Percentiles rank a stretch among this genome's conserved stretches.
phyloP scores from a whole-genome alignment of 371 early-diverging fungal genomes.

The Syncephalastrum sp. region DNA sequence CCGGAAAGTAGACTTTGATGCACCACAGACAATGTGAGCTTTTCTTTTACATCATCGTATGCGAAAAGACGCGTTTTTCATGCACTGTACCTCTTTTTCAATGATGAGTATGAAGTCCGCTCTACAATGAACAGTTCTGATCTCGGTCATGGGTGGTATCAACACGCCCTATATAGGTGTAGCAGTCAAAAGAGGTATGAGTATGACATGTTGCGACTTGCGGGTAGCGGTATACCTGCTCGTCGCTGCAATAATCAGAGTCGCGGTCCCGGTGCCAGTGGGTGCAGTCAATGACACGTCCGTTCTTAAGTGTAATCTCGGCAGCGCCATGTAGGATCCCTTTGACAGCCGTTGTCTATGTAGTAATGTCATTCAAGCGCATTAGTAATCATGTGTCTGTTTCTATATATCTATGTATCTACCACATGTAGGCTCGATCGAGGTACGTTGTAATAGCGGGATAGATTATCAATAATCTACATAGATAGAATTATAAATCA shows the following conservation, averaged over 20 bases:
- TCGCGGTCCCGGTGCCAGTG: neutral
- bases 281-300: slow-evolving; percentile 31
- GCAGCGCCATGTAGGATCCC: slow-evolving; percentile 43
- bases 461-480: slow-evolving; percentile 42
- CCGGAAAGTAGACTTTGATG: too few species aligned
- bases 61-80: neutral
- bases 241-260: slow-evolving; percentile 17
- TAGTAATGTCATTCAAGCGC: too few species aligned
- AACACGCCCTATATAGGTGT: slow-evolving; percentile 23
- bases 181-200: neutral
- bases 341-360: slow-evolving; percentile 43
- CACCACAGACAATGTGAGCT: too few species aligned
- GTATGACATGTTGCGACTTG: neutral
- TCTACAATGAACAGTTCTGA: slow-evolving; percentile 27
- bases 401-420: slow-evolving; percentile 5
- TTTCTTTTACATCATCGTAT: too few species aligned
- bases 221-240: slow-evolving; percentile 19
- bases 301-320: slow-evolving; percentile 30
- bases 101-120: slow-evolving; percentile 39
- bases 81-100: slow-evolving; percentile 40
- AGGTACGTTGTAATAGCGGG: slow-evolving; percentile 37
- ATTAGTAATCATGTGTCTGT: too few species aligned
- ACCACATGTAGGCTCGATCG: slow-evolving; percentile 41
- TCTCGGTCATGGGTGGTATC: slow-evolving; percentile 38
- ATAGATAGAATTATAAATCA: neutral